Conservation (phyloP, 495 filamentous ascomycete species). For the Neurospora hispaniola region DNA sequence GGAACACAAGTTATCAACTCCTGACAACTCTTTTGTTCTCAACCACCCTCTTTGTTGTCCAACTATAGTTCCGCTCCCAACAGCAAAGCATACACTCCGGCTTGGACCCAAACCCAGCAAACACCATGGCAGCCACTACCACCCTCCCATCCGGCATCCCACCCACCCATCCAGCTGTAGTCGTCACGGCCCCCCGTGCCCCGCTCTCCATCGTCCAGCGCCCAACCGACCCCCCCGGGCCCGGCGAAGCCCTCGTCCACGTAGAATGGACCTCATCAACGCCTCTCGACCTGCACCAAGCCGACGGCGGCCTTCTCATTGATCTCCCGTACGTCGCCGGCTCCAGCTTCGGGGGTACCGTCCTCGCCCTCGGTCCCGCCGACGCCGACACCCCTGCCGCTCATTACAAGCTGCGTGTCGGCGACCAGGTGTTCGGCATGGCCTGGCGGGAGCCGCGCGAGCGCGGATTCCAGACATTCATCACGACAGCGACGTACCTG, state of each 20-base stretch:
- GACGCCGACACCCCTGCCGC: conserved; percentile 14
- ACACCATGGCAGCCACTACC: background rate
- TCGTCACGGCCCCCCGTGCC: conserved; percentile 21
- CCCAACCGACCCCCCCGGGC: conserved; percentile 28
- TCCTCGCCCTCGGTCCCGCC: conserved; percentile 31
- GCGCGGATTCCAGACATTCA: conserved; percentile 37
- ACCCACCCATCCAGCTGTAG: conserved; percentile 30
- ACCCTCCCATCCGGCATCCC: conserved; percentile 12
- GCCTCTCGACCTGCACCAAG: conserved; percentile 45
- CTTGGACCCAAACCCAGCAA: background rate
- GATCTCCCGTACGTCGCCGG: conserved; percentile 29
- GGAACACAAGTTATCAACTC: background rate
- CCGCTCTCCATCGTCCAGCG: conserved; percentile 25
- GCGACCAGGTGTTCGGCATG: conserved; percentile 42
- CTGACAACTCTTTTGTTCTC: background rate
- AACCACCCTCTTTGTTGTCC: background rate
- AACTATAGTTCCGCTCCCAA: background rate
- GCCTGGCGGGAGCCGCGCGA: conserved; percentile 24
- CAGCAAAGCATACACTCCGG: background rate
- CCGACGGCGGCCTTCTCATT: conserved; percentile 38
- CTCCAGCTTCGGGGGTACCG: conserved; percentile 30
- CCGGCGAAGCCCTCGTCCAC: conserved; percentile 28
- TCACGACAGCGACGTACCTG: conserved; percentile 26
- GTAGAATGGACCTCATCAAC: conserved; percentile 42
- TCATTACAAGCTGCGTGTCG: conserved; percentile 11